Base-by-base conservation (phyloP, 345 rosid genomes). In the Ricinus communis region DNA sequence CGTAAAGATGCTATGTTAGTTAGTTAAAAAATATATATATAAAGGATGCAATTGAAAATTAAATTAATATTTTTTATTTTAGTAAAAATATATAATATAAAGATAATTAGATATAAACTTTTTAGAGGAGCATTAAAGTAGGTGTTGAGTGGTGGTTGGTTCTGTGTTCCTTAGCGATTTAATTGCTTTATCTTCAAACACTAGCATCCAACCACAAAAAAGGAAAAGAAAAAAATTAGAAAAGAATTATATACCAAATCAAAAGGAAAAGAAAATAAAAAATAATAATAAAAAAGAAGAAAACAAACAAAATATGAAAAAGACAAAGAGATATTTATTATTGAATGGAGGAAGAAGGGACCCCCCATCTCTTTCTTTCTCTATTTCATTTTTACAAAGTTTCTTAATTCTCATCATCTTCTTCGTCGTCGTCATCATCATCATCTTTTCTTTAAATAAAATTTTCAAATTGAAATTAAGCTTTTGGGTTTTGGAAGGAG, bases 101-200 rank as follows among this genome's bases (percentile, higher is more conserved):
- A n/a, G n/a, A n/a, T n/a, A n/a, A n/a, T n/a, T n/a, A n/a, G n/a
- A n/a, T n/a, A n/a, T n/a, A n/a, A n/a, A n/a, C n/a, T n/a, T n/a
- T n/a, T n/a, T n/a, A n/a, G n/a, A n/a, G n/a, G n/a, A n/a, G 64
- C 79, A 78, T 61, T 78, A 72, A 83, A 78, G 79, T 79, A 72
- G 87, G 80, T 65, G 72, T 51, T 31, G 59, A 7, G 62, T 53
- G 87, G 84, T 82, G 80, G 87, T 85, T 85, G 88, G 81, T 69
- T 70, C 66, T 52, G 36, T 71, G 80, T 76, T 80, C 63, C 83
- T 65, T 47, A 1, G 76, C 76, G 65, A 72, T 79, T 83, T 81
- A 84, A 80, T 83, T 83, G 87, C 87, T 83, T 85, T 88, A 86
- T 88, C 88, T 80, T 80, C 76, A 65, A 79, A 79, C 80, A 62